These are phyloP conservation scores for Alternaria angustiovoidea DNA, from an alignment of 2,329 filamentous ascomycete species.

Conservation along the genomic window DNA sequence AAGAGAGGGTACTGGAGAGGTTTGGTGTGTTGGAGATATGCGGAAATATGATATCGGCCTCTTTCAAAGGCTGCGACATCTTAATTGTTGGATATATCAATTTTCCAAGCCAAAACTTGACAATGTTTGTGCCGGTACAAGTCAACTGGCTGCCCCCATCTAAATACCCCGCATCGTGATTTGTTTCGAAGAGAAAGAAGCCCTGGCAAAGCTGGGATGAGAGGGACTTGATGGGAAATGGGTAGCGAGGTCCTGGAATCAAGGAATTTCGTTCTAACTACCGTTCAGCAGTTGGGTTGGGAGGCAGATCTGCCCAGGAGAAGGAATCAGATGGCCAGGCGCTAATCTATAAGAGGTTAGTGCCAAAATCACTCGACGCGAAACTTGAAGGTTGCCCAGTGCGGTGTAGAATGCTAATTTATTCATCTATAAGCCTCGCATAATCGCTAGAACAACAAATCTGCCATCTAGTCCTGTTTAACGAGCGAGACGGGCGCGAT, in stretches of 20 bases:
- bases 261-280: background rate
- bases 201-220: background rate
- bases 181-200: background rate
- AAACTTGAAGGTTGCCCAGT: background rate
- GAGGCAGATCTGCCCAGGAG: background rate
- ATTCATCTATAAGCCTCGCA: background rate
- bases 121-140: background rate
- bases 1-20: conserved; percentile 67
- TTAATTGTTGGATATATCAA: background rate
- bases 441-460: background rate
- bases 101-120: background rate
- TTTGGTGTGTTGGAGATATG: conserved; percentile 70
- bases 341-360: background rate
- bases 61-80: conserved; percentile 39
- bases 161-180: conserved; percentile 13
- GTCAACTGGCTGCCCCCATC: background rate
- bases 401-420: background rate
- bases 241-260: background rate
- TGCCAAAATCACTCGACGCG: background rate
- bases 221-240: too few relatives aligned
- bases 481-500: conserved; percentile 23
- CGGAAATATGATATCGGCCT: conserved; percentile 62
- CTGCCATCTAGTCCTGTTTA: conserved; percentile 13
- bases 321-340: background rate
- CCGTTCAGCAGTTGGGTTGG: background rate